Conservation (phyloP, 306 rosid genomes). For the Cucumis sativus region DNA sequence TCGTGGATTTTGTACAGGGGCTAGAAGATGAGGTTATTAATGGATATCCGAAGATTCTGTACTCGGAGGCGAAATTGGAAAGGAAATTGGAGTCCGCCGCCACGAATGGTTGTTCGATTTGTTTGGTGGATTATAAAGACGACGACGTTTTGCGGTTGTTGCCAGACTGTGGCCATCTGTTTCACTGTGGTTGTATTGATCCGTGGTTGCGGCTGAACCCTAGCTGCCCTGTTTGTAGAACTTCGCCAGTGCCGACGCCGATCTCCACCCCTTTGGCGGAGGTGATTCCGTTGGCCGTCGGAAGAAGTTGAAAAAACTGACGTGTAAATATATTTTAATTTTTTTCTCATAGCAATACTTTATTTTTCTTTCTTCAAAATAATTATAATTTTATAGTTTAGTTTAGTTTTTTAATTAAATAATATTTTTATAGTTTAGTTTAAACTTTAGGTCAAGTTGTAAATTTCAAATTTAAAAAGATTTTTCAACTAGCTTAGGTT, state of each 20-base stretch:
- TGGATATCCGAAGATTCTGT: constrained; percentile 58
- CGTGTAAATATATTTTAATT: background rate
- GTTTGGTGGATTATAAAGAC: constrained; percentile 63
- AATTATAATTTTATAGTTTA: background rate
- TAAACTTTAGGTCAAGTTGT: no score
- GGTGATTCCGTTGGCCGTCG: constrained; percentile 60
- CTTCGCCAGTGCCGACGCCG: constrained; percentile 82
- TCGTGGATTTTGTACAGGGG: constrained; percentile 60
- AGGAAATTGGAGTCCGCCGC: constrained; percentile 34
- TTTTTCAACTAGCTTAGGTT: no score
- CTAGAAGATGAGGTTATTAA: constrained; percentile 51
- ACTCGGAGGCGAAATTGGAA: constrained; percentile 47
- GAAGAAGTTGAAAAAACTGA: background rate
- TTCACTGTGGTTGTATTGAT: constrained; percentile 65
- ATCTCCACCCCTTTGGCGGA: constrained; percentile 85
- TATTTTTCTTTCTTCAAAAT: background rate
- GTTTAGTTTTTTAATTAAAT: background rate
- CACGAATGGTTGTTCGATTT: constrained; percentile 49
- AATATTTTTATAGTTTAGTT: background rate
- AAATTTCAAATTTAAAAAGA: no score
- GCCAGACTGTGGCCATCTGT: constrained; percentile 77
- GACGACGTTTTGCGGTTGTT: constrained; percentile 42
- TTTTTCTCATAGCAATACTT: background rate
- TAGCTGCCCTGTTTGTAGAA: constrained; percentile 83
- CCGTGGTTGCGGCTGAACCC: constrained; percentile 85